These are phyloP conservation scores for Trametes maxima DNA, from an alignment of 768 basidiomycete genomes.

Conservation along the genomic window DNA sequence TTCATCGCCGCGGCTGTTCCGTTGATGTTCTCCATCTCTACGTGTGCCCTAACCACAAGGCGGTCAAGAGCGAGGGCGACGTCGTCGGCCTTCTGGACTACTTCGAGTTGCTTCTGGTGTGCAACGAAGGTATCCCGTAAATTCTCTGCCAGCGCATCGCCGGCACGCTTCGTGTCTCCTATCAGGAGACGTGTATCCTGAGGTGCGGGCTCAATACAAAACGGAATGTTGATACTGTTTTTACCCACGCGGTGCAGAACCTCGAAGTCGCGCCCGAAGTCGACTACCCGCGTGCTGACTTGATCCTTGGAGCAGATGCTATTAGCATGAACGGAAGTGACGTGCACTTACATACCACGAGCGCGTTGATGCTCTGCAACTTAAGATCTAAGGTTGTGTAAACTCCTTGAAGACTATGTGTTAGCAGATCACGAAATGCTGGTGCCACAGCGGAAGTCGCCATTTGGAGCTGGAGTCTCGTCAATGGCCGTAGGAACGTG, in stretches of 20 bases:
- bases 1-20: constrained; percentile 42
- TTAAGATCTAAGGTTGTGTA: background rate
- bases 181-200: constrained; percentile 6
- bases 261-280: background rate
- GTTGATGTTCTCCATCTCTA: constrained; percentile 51
- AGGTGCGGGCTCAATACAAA: background rate
- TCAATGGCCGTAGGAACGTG: background rate
- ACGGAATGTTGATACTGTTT: background rate
- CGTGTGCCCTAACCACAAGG: constrained; percentile 42
- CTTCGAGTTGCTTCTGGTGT: constrained; percentile 40
- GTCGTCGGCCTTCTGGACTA: constrained; percentile 37
- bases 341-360: background rate
- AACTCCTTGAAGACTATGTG: background rate
- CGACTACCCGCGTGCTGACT: background rate
- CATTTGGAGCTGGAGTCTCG: background rate
- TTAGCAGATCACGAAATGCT: background rate
- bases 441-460: constrained; percentile 5
- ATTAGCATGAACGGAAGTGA: too few species aligned
- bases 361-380: background rate
- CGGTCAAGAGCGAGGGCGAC: constrained; percentile 41
- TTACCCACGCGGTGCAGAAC: constrained; percentile 3
- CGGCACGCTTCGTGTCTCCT: constrained; percentile 21
- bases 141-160: constrained; percentile 36
- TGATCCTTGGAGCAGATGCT: background rate
- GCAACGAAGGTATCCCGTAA: constrained; percentile 35